Evolutionary conservation across 1,284 basidiomycete species (phyloP).

Genomic region (Cystobasidium slooffiae): DNA sequence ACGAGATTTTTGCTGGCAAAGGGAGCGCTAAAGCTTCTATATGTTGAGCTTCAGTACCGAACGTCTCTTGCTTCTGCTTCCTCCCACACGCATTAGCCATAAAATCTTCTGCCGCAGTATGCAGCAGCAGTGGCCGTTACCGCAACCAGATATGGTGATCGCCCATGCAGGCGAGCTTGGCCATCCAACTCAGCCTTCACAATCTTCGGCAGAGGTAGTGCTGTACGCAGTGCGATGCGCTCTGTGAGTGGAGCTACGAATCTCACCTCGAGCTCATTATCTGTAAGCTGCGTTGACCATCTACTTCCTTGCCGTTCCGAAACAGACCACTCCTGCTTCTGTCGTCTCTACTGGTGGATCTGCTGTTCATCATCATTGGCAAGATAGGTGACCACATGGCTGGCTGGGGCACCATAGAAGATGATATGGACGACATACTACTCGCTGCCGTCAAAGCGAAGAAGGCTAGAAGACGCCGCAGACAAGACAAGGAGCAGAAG

Average conservation of each 20-base stretch:
- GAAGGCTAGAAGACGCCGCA: not conserved
- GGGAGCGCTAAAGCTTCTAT: too few species aligned
- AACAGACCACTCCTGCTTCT: constrained; percentile 6
- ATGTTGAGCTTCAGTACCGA: too few species aligned
- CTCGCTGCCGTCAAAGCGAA: constrained; percentile 10
- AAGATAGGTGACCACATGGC: constrained; percentile 2
- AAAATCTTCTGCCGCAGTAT: not conserved
- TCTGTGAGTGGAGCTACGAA: not conserved
- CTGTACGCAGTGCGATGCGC: not conserved
- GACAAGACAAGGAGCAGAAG: not conserved
- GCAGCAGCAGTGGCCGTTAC: not conserved
- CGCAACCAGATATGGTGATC: not conserved
- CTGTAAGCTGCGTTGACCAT: not conserved
- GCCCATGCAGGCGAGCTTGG: not conserved
- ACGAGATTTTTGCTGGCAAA: too few species aligned
- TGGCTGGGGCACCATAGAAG: constrained; percentile 10
- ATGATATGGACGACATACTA: constrained; percentile 15
- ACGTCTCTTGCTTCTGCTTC: too few species aligned
- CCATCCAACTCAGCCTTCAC: not conserved
- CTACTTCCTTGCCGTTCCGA: not conserved
- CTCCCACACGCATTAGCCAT: too few species aligned
- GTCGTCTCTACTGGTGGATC: not conserved
- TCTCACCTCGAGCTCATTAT: not conserved
- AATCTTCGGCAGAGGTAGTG: not conserved
- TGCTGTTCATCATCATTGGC: not conserved